These are phyloP conservation scores for Diaporthe amygdali DNA, from an alignment of 2,329 filamentous ascomycete species.

Conservation along the genomic window DNA sequence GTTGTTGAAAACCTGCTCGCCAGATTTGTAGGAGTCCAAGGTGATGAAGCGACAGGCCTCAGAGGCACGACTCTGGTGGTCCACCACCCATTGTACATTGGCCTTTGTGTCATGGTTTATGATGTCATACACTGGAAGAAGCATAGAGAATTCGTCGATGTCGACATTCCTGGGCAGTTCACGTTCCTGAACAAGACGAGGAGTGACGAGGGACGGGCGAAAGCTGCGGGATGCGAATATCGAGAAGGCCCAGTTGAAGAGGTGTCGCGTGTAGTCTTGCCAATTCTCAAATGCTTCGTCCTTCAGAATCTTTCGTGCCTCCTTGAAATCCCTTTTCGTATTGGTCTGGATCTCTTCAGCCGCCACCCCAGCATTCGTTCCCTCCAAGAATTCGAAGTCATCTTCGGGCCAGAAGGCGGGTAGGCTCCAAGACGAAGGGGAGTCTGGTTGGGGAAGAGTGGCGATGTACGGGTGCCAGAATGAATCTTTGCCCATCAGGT, in stretches of 20 bases:
- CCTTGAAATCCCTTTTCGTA: slow-evolving; percentile 51
- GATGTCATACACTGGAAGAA: slow-evolving; percentile 74
- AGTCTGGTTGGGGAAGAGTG: slow-evolving; percentile 66
- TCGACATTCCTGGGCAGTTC: slow-evolving; percentile 41
- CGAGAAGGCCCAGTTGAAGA: slow-evolving; percentile 70
- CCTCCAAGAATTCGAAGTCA: slow-evolving; percentile 62
- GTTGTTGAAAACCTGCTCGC: slow-evolving; percentile 70
- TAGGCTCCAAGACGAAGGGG: slow-evolving; percentile 55
- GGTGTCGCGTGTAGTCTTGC: slow-evolving; percentile 46
- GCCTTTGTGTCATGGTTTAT: slow-evolving; percentile 72
- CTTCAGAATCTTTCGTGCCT: slow-evolving; percentile 45
- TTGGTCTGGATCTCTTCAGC: slow-evolving; percentile 52
- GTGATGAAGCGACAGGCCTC: slow-evolving; percentile 49
- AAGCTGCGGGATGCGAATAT: slow-evolving; percentile 72
- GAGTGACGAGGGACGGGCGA: slow-evolving; percentile 62
- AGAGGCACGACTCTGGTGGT: slow-evolving; percentile 45
- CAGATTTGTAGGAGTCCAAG: slow-evolving; percentile 49
- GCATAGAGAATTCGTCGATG: slow-evolving; percentile 67
- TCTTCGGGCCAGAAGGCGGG: slow-evolving; percentile 68
- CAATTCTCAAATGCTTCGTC: slow-evolving; percentile 33
- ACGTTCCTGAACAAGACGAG: slow-evolving; percentile 37
- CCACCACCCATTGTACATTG: slow-evolving; percentile 57
- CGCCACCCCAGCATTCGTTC: slow-evolving; percentile 58
- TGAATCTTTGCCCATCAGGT: slow-evolving; percentile 60
- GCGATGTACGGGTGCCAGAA: slow-evolving; percentile 74